Base-by-base conservation (phyloP, 1,284 basidiomycete species). In the Irpex rosettiformis region DNA sequence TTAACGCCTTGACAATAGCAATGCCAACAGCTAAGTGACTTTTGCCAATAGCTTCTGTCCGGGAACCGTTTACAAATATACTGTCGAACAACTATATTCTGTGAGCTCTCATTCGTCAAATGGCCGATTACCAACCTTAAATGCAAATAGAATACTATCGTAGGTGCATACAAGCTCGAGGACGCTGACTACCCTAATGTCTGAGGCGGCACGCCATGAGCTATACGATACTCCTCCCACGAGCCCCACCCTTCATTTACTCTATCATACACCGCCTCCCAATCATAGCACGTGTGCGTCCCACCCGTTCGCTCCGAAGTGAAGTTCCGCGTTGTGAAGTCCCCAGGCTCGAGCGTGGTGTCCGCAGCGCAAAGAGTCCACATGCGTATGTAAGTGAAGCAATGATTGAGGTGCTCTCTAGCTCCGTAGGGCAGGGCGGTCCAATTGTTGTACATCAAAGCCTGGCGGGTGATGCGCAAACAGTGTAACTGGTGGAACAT, bases 261-360 rank as follows among this genome's bases (percentile, higher is more conserved):
- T 21, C 24, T 40, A 16, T 43, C 49, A 28, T 52, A 80, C n/a
- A 77, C 71, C 54, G 71, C 68, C 37, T 67, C 67, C 81, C 80
- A 82, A 64, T 83, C 78, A 52, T 70, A 69, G 60, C 81, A 83
- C 30, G 76, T 65, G 61, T 80, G 79, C 16, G 74, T 75, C 11
- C 70, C 72, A 1, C 74, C 75, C 1, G 65, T 67, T 60, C 74
- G 66, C 54, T 74, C 71, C 52, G 65, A 67, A 52, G 71, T 70
- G 55, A 79, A 76, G 64, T 77, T 74, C n/a, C 71, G 64, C 57
- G 57, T 62, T 55, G 63, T 70, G 61, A 75, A 79, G 63, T 76
- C 77, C 3, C 77, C 79, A n/a, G 67, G 73, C 63, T 80, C 79
- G 27, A 81, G 70, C 3, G 76, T 76, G 47, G 75, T 67, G 62